Evolutionary conservation across 116 monocot genomes (phyloP), one percentile per base, ranked within the genome.

Genomic region (Zostera marina): DNA sequence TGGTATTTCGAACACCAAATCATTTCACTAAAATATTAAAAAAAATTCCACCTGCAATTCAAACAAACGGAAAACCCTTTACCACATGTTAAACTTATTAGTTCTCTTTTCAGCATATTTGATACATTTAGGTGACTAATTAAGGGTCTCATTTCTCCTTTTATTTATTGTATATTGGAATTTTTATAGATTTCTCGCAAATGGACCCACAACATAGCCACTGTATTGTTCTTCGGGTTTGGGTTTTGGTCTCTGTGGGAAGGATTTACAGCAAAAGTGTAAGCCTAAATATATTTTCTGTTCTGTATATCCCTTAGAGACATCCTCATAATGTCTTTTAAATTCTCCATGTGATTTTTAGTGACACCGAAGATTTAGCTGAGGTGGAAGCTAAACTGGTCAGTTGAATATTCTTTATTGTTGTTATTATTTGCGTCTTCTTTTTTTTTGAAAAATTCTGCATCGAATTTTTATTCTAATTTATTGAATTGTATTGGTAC

Each of bases 221-320:
- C 94, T 46, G 39, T 88, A 11, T 54, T 94, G 60, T 94, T 94
- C 63, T 78, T 94, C 58, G 79, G 63, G 13, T 94, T 94, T 74
- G 94, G 94, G 41, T 44, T 94, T 73, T 85, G 88, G 88, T 88
- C 94, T 55, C 70, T 94, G 39, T 94, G 81, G 81, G 88, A 94
- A 75, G 94, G 77, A 58, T 79, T 88, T 65, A 76, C 74, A 52
- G 82, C 71, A 59, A 75, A 78, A 48, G 75, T 81, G 93, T 93
- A 76, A 40, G 66, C 12, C 2, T 46, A 22, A 44, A 25, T 39
- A 2, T 38, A 49, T 9, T 5, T 55, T 32, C 39, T n/a, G n/a
- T 32, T n/a, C 55, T n/a, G n/a, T n/a, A 15, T 39, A n/a, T 3
- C 55, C 32, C 32, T 39, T 55, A 16, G 26, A 16, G 26, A n/a